These are phyloP conservation scores for Annona cherimola DNA, from an alignment of 164 flowering plant species.

Conservation along the genomic window DNA sequence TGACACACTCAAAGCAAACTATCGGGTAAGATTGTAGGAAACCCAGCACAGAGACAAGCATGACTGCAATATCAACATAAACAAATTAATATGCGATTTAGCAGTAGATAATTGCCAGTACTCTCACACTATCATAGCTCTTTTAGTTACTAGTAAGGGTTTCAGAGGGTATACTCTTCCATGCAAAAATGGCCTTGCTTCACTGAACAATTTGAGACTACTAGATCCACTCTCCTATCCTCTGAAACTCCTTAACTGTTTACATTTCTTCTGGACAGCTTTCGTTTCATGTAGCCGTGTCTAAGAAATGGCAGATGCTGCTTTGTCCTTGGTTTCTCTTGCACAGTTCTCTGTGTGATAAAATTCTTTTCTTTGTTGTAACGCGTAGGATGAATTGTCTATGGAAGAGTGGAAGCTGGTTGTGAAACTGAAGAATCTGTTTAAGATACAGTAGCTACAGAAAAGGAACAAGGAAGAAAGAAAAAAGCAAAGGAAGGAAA, in stretches of 20 bases:
- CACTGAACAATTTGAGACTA: too few relatives aligned
- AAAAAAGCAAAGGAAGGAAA: too few relatives aligned
- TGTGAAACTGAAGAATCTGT: conserved; percentile 55
- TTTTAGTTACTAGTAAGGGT: not conserved
- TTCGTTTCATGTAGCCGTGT: too few relatives aligned
- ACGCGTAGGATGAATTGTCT: conserved; percentile 58
- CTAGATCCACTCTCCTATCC: too few relatives aligned
- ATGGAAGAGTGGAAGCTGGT: conserved; percentile 75
- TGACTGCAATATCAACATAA: too few relatives aligned
- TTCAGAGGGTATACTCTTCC: not conserved
- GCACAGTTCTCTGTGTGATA: not conserved
- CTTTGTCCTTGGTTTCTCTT: not conserved
- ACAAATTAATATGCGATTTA: too few relatives aligned
- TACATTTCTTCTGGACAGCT: too few relatives aligned
- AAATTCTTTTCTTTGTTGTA: not conserved
- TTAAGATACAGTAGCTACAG: conserved; percentile 51
- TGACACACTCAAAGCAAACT: conserved; percentile 71
- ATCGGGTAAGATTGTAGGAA: conserved; percentile 40
- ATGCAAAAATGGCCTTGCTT: too few relatives aligned
- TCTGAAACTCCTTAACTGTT: too few relatives aligned
- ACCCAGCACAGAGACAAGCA: not conserved
- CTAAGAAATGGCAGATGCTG: too few relatives aligned
- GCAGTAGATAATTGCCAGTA: too few relatives aligned
- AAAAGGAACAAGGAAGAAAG: not conserved
- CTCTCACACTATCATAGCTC: not conserved